Evolutionary conservation across 805 yeast species (phyloP), one percentile per base, ranked within the genome.

Genomic region (Candida ficus): DNA sequence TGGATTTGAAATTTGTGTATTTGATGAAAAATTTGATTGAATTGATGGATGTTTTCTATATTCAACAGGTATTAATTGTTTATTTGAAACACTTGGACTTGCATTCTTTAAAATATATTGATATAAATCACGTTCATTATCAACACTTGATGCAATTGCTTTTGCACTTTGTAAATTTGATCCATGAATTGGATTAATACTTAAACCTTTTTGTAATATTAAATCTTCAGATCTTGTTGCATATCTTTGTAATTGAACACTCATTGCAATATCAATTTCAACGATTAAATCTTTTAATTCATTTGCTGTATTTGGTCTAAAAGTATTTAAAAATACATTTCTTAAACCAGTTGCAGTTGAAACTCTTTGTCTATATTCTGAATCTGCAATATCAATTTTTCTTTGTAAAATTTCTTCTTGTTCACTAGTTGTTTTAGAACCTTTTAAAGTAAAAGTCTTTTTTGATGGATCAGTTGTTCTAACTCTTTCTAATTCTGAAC

Each of bases 361-460:
- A 5, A 89, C 95, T 54, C 76, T 83, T 53, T 75, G 78, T 58
- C 81, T 80, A 64, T 88, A 93, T 47, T 93, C 99, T 39, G 76
- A 73, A 61, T 93, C 97, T 0, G 97, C 95, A 40, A 69, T 63
- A 49, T 83, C 86, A 35, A 93, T 86, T 57, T 91, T 90, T 40
- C 80, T 67, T 45, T 75, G 78, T 16, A 91, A 67, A 37, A 90
- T 96, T 57, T 91, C 98, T 57, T 93, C 98, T 63, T 91, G 97
- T 36, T 73, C 76, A 38, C 81, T 83, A 2, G 84, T 78, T 0
- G 89, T 80, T 49, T 82, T 83, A 30, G 86, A 76, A 44, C 84
- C 83, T 57, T 86, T 86, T 57, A 93, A 72, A 3, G 91, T 78
- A 38, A 90, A 80, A 47, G 84, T 83, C 52, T 87, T 87, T 61